phyloP scores from a whole-genome alignment of 768 basidiomycete genomes.

The Myochromella boudieri region DNA sequence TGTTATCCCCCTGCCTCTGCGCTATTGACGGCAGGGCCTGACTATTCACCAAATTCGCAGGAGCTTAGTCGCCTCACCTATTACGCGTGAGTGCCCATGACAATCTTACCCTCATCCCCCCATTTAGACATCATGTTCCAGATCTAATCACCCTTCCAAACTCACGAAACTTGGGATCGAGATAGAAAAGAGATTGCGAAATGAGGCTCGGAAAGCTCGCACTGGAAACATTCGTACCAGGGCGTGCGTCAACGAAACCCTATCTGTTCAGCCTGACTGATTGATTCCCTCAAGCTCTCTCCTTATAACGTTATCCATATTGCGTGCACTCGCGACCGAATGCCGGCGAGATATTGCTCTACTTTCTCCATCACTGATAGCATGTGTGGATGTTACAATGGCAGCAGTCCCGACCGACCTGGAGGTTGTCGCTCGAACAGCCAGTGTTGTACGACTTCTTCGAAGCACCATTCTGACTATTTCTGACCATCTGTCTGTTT shows the following conservation, averaged over 20 bases:
- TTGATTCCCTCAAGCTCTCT: conserved; percentile 50
- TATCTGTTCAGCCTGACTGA: conserved; percentile 6
- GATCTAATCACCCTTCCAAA: conserved; percentile 79
- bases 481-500: conserved; percentile 1
- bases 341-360: conserved; percentile 82
- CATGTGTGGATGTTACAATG: conserved; percentile 61
- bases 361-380: conserved; percentile 67
- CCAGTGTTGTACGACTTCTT: conserved; percentile 65
- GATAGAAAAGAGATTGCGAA: conserved; percentile 69
- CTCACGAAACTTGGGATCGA: conserved; percentile 74
- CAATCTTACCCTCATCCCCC: not conserved
- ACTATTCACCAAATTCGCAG: conserved; percentile 79
- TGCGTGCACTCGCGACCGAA: conserved; percentile 81
- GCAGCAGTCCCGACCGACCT: conserved; percentile 60
- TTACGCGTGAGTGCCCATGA: conserved; percentile 52
- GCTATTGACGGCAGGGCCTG: conserved; percentile 71
- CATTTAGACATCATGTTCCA: conserved; percentile 16
- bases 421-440: conserved; percentile 75
- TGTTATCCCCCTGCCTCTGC: conserved; percentile 84
- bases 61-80: conserved; percentile 85
- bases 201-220: conserved; percentile 66
- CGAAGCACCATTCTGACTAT: not conserved
- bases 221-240: conserved; percentile 75
- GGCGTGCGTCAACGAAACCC: conserved; percentile 60
- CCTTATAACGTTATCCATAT: conserved; percentile 79